Percentiles rank a stretch among this genome's conserved stretches.
Evolutionary conservation across 352 stramenopile species (phyloP).

Genomic region (Peronospora farinosa): DNA sequence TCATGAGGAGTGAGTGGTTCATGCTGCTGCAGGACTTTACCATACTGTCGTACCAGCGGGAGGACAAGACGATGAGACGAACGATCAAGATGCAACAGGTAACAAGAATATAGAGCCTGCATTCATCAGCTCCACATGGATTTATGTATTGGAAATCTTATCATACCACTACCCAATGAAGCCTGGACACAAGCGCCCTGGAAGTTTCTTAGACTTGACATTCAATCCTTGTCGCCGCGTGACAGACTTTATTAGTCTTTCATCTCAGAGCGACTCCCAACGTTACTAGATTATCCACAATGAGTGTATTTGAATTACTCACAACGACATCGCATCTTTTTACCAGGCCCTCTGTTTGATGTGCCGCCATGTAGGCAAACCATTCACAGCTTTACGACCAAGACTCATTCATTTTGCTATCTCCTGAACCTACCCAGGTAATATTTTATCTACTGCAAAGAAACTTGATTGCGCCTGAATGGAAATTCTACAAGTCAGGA

Average conservation of each 20-base stretch:
- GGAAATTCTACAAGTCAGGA: constrained; percentile 30
- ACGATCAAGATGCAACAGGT: constrained; percentile 14
- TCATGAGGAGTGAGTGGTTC: constrained; percentile 84
- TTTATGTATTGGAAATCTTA: constrained; percentile 16
- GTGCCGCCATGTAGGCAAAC: constrained; percentile 65
- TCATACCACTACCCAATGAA: constrained; percentile 12
- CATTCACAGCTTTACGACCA: constrained; percentile 50
- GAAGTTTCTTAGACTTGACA: neutral
- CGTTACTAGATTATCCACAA: constrained; percentile 26
- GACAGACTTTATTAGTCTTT: constrained; percentile 13
- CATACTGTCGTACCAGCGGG: constrained; percentile 89
- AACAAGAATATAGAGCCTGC: constrained; percentile 14
- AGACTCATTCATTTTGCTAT: constrained; percentile 26
- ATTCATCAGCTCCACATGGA: constrained; percentile 2
- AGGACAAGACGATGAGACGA: constrained; percentile 54
- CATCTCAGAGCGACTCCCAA: neutral
- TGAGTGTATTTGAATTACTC: constrained; percentile 21
- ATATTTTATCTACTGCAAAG: constrained; percentile 7
- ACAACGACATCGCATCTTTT: neutral
- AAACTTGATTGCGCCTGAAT: constrained; percentile 17
- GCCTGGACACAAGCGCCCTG: constrained; percentile 9
- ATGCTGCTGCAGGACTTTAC: constrained; percentile 89
- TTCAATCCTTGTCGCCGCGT: constrained; percentile 42
- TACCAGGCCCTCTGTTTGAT: constrained; percentile 6
- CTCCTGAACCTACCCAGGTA: neutral